Conservation (phyloP, 495 filamentous ascomycete species). For the Paragyromitra xinjiangensis region DNA sequence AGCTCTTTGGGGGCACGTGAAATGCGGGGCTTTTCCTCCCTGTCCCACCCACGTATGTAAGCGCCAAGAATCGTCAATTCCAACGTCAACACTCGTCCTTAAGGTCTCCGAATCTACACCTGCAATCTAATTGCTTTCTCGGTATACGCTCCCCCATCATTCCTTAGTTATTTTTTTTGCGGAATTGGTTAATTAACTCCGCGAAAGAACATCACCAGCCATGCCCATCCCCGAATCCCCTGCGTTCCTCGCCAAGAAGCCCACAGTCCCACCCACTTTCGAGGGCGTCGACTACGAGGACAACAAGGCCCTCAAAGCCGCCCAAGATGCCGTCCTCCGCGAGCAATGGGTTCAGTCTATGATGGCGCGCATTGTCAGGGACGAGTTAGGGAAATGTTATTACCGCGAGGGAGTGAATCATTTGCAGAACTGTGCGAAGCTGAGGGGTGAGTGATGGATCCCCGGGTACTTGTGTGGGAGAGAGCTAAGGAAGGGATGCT, state of each 20-base stretch:
- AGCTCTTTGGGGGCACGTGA: not conserved
- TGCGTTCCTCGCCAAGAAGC: constrained; percentile 92
- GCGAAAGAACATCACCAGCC: constrained; percentile 46
- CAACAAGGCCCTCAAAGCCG: constrained; percentile 85
- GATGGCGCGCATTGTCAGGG: constrained; percentile 92
- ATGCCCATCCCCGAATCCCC: constrained; percentile 94
- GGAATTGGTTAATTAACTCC: not conserved
- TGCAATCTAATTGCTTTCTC: not conserved
- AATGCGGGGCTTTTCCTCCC: constrained; percentile 18
- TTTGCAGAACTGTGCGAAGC: constrained; percentile 89
- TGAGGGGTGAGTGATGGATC: constrained; percentile 76
- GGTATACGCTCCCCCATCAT: not conserved
- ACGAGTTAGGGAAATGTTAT: constrained; percentile 97
- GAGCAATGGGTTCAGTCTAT: constrained; percentile 98
- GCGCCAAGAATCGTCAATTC: constrained; percentile 39
- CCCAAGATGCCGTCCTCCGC: constrained; percentile 90
- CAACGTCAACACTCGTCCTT: constrained; percentile 35
- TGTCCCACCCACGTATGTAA: constrained; percentile 10
- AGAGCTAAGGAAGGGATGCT: not conserved
- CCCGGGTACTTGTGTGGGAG: not conserved
- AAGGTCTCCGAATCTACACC: not conserved
- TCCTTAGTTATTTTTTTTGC: not conserved
- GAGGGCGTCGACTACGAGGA: constrained; percentile 97
- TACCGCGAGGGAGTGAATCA: constrained; percentile 93
- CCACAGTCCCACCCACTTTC: constrained; percentile 90